These are phyloP conservation scores for Morella rubra DNA, from an alignment of 306 rosid species.

Conservation along the genomic window DNA sequence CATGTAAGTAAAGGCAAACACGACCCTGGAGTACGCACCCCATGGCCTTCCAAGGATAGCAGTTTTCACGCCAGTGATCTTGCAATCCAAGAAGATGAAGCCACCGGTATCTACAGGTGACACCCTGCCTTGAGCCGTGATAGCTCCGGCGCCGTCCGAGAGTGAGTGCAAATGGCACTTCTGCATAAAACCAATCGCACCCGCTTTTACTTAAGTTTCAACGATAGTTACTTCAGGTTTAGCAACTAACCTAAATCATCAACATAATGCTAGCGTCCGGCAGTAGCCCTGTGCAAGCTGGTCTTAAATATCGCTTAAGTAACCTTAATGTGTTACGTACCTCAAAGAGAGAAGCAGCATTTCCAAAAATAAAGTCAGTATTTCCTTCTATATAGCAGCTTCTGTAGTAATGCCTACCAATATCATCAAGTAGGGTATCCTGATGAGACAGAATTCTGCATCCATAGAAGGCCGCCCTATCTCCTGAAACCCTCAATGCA, in stretches of 20 bases:
- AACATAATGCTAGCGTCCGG: no score
- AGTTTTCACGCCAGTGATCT: slow-evolving; percentile 38
- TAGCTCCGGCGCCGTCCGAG: slow-evolving; percentile 38
- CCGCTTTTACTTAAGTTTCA: background rate
- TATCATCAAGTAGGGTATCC: slow-evolving; percentile 52
- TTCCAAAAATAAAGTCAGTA: slow-evolving; percentile 55
- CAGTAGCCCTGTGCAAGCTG: no score
- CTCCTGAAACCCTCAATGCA: slow-evolving; percentile 49
- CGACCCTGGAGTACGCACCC: slow-evolving; percentile 52
- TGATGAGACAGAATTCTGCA: slow-evolving; percentile 49
- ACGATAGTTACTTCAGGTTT: no score
- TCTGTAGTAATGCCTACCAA: slow-evolving; percentile 49
- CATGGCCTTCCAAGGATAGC: slow-evolving; percentile 55
- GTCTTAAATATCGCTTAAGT: no score
- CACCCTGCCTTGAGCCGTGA: slow-evolving; percentile 52
- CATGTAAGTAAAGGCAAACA: slow-evolving; percentile 54
- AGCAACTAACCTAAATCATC: no score
- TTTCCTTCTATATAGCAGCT: slow-evolving; percentile 58
- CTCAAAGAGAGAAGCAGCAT: slow-evolving; percentile 52
- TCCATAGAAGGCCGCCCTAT: slow-evolving; percentile 42
- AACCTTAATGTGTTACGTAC: slow-evolving; percentile 4
- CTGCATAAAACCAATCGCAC: slow-evolving; percentile 23
- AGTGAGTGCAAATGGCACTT: slow-evolving; percentile 52
- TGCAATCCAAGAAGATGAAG: slow-evolving; percentile 49
- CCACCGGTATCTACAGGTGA: slow-evolving; percentile 51